These are phyloP conservation scores for Sporothrix pseudoabietina DNA, from an alignment of 2,329 filamentous ascomycete species.

Conservation along the genomic window DNA sequence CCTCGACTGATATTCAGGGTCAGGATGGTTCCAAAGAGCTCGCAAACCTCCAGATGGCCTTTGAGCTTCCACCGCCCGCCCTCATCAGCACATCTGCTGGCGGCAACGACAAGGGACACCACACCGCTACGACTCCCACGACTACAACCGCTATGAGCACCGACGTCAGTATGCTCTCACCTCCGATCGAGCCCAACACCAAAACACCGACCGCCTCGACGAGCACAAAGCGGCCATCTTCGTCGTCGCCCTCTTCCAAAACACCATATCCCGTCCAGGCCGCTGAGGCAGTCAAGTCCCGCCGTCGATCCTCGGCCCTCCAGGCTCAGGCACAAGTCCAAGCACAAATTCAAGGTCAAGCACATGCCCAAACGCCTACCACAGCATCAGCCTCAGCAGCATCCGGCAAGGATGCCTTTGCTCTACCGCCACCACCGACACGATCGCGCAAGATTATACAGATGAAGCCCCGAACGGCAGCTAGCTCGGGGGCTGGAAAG, in stretches of 20 bases:
- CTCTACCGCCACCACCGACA: conserved; percentile 88
- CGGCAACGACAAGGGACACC: background rate
- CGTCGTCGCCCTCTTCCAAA: conserved; percentile 23
- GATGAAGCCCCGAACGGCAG: conserved; percentile 72
- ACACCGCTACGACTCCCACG: conserved; percentile 38
- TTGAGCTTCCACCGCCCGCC: conserved; percentile 77
- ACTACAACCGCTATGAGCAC: background rate
- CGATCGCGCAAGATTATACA: conserved; percentile 95
- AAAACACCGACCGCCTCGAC: background rate
- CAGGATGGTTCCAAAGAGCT: conserved; percentile 67
- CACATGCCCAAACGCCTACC: background rate
- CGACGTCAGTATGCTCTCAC: conserved; percentile 45
- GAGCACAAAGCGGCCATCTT: background rate
- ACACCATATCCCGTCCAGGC: conserved; percentile 35
- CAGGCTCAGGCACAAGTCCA: conserved; percentile 32
- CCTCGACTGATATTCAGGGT: conserved; percentile 76
- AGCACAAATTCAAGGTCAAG: conserved; percentile 8
- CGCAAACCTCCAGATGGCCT: conserved; percentile 65
- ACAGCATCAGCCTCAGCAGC: conserved; percentile 48
- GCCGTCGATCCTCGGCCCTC: conserved; percentile 50
- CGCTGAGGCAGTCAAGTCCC: conserved; percentile 54
- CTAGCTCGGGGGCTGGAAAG: conserved; percentile 35
- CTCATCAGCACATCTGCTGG: conserved; percentile 49
- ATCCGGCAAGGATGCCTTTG: conserved; percentile 66
- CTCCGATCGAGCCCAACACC: conserved; percentile 31